Evolutionary conservation across 345 rosid genomes (phyloP), one percentile per base, ranked within the genome.

Genomic region (Citrus sp.): DNA sequence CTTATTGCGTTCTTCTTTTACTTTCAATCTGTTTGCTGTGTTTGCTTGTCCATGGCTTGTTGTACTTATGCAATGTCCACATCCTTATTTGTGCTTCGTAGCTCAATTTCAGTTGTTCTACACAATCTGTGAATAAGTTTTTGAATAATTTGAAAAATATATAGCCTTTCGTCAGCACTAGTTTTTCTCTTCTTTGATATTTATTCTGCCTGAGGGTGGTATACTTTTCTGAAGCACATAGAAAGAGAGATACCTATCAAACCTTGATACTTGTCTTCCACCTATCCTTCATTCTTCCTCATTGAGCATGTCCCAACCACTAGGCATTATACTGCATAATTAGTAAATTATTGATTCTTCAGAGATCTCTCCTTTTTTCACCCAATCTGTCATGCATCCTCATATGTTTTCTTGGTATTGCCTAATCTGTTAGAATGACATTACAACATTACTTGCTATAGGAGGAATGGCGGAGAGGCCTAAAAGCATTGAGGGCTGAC

Each of bases 381-480:
- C 64, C 19, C 30, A 10, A 9, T 32, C 28, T 72, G 32, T 13
- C 14, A 42, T 22, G 66, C 46, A 34, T 56, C n/a, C 21, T 32
- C 7, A 9, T 37, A 8, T 62, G 27, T 74, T n/a, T 63, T 34
- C 30, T 75, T 42, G 69, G 35, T 34, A 37, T 64, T 70, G 37
- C 63, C 59, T 70, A 42, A 21, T 64, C 34, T 9, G 22, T 10
- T 65, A 30, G 12, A 55, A 76, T 54, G 69, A 8, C 58, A 24
- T 51, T 46, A 38, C 27, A 37, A 24, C 67, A 22, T 25, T 58
- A 38, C 25, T 24, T 67, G 60, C 84, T 56, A 73, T 79, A 96
- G 99, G 98, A 92, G 78, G 99, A 96, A 85, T 94, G 98, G 97
- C 87, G 88, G 82, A 85, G 92, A 80, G 98, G 97, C 72, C 75